phyloP scores from a whole-genome alignment of 768 basidiomycete species.

The Hortiboletus campestris region DNA sequence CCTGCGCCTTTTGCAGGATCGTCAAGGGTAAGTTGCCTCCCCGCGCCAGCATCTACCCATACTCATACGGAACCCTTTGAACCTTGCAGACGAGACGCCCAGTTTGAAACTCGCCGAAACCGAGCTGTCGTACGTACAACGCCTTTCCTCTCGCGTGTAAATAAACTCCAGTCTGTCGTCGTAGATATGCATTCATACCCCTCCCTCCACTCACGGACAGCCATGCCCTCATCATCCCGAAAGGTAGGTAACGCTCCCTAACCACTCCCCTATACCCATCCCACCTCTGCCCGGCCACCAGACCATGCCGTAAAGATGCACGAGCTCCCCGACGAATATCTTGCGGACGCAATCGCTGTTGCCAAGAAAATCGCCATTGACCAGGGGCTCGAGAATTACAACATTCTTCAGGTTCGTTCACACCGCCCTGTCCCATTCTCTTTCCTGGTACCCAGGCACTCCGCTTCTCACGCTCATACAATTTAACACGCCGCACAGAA shows the following conservation, averaged over 20 bases:
- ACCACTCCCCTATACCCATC: background rate
- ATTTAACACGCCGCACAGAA: constrained; percentile 50
- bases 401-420: constrained; percentile 62
- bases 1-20: constrained; percentile 92
- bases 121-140: constrained; percentile 56
- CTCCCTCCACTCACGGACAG: constrained; percentile 85
- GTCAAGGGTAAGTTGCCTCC: constrained; percentile 58
- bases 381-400: constrained; percentile 72
- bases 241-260: constrained; percentile 51
- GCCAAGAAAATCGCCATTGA: constrained; percentile 83
- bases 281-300: constrained; percentile 27
- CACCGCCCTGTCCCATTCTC: no score
- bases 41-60: no score
- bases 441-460: no score
- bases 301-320: constrained; percentile 86
- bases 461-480: background rate
- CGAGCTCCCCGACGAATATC: constrained; percentile 81
- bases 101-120: constrained; percentile 81
- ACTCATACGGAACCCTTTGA: no score
- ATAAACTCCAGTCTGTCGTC: background rate
- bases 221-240: constrained; percentile 89
- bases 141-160: background rate
- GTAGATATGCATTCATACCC: constrained; percentile 84
- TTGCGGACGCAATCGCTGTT: constrained; percentile 71
- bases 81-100: constrained; percentile 74